Conservation (phyloP, 805 yeast species). For the Grigorovia humatica region DNA sequence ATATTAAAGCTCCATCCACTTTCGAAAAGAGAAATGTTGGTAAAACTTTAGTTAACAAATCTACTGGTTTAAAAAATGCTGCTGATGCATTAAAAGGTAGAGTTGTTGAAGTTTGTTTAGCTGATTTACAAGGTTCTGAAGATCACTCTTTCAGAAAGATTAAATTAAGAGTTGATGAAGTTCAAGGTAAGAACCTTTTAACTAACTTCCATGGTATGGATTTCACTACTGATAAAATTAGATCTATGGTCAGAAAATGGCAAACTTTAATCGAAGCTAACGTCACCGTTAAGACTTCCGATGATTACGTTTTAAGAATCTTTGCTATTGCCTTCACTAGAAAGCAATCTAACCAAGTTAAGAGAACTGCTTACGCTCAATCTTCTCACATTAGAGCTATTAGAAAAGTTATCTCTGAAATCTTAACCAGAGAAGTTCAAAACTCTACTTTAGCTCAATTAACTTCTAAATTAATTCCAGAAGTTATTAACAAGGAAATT, state of each 20-base stretch:
- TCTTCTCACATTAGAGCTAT: conserved; percentile 93
- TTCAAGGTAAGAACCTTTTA: conserved; percentile 94
- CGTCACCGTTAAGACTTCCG: conserved; percentile 95
- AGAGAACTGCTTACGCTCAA: conserved; percentile 97
- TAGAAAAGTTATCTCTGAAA: conserved; percentile 93
- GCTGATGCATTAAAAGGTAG: conserved; percentile 98
- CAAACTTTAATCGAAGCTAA: conserved; percentile 96
- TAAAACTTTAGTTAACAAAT: conserved; percentile 95
- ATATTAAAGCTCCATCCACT: conserved; percentile 96
- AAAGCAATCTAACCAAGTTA: conserved; percentile 92
- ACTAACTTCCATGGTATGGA: conserved; percentile 99
- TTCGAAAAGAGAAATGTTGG: conserved; percentile 98
- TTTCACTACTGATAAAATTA: conserved; percentile 94
- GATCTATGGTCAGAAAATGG: conserved; percentile 98
- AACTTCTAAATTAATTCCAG: conserved; percentile 94
- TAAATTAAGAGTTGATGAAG: conserved; percentile 96
- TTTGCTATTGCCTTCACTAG: conserved; percentile 98
- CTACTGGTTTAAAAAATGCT: conserved; percentile 95
- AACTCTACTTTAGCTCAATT: conserved; percentile 92
- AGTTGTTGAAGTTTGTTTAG: conserved; percentile 88
- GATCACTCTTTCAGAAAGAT: conserved; percentile 97
- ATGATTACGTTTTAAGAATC: conserved; percentile 91
- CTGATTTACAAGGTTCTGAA: conserved; percentile 97
- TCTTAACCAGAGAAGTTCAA: conserved; percentile 92
- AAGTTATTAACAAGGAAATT: conserved; percentile 96